Percentiles rank a stretch among this genome's conserved stretches.
Conservation (phyloP, 805 yeast species). For the Candida odintsovae region DNA sequence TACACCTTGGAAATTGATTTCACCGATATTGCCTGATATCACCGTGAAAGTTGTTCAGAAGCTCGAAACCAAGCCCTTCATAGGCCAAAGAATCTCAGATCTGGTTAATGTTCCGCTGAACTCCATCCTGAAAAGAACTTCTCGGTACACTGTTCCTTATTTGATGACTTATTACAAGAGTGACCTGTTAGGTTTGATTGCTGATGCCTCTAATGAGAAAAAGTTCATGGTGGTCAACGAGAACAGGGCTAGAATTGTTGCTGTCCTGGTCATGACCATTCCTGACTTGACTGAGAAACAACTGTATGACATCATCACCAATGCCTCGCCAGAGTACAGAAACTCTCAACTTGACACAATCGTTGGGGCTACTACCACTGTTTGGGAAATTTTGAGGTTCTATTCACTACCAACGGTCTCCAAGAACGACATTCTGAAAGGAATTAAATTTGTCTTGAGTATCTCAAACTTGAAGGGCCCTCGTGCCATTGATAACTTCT, state of each 20-base stretch:
- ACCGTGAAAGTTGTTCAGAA: constrained; percentile 58
- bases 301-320: constrained; percentile 46
- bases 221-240: constrained; percentile 43
- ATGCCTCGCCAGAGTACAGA: constrained; percentile 44
- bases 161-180: constrained; percentile 60
- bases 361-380: constrained; percentile 19
- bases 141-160: constrained; percentile 70
- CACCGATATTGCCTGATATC: constrained; percentile 73
- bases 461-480: constrained; percentile 16
- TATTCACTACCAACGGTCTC: constrained; percentile 32
- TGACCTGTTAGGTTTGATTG: constrained; percentile 58
- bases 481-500: constrained; percentile 30
- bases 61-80: constrained; percentile 40
- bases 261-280: constrained; percentile 49
- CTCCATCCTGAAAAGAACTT: constrained; percentile 63
- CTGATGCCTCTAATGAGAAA: constrained; percentile 41
- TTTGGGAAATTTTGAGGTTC: constrained; percentile 41
- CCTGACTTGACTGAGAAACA: constrained; percentile 41
- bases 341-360: constrained; percentile 24
- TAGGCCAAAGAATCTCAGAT: constrained; percentile 56
- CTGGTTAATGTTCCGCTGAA: constrained; percentile 56
- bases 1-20: constrained; percentile 74
- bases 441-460: constrained; percentile 36
- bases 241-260: constrained; percentile 48
- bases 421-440: constrained; percentile 23